Base-by-base conservation (phyloP, 2,329 filamentous ascomycete genomes). In the Aspergillus caelatus region DNA sequence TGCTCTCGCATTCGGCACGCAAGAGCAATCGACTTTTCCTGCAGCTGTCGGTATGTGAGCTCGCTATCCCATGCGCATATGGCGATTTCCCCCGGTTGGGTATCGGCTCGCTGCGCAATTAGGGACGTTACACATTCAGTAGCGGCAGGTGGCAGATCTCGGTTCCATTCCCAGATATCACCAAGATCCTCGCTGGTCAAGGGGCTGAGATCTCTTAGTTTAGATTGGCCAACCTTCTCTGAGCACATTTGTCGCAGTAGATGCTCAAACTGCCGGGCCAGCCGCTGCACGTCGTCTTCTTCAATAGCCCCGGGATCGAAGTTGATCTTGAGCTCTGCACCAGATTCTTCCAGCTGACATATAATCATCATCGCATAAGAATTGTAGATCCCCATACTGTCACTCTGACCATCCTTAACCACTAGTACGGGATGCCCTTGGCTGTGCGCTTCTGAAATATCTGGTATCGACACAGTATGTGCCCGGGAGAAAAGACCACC, bases 1-100 rank as follows among this genome's bases (percentile, higher is more conserved):
- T 71, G 67, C 2, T 68, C 70, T 8, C 62, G 67, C n/a, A 75
- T 58, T 32, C 71, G 66, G 30, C 70, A 69, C 14, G 71, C 66
- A 52, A 58, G 67, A 62, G 10, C 70, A 67, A 28, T 74, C 66
- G 45, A 72, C 66, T 76, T 67, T 9, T 58, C 67, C 12, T 65
- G 62, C 7, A 67, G 46, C 21, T 65, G 53, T 4, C 50, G 10
- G 39, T 64, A 67, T 2, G 61, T 59, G 14, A 62, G 55, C 4
- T 61, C 48, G 19, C 57, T 62, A 55, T 67, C 65, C 63, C 63
- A 67, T 19, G 63, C 59, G 43, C 39, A 60, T 14, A 67, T 48
- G 23, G 65, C 65, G 1, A 46, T 53, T 7, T 57, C 50, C 3
- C 55, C 46, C 3, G 60, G 60, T 21, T 57, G 50, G 16, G 30